A percentile compares a stretch with the other conserved stretches of the same genome.
These are phyloP conservation scores for Dittrichia graveolens DNA, from an alignment of 129 eudicot genomes.

Conservation along the genomic window DNA sequence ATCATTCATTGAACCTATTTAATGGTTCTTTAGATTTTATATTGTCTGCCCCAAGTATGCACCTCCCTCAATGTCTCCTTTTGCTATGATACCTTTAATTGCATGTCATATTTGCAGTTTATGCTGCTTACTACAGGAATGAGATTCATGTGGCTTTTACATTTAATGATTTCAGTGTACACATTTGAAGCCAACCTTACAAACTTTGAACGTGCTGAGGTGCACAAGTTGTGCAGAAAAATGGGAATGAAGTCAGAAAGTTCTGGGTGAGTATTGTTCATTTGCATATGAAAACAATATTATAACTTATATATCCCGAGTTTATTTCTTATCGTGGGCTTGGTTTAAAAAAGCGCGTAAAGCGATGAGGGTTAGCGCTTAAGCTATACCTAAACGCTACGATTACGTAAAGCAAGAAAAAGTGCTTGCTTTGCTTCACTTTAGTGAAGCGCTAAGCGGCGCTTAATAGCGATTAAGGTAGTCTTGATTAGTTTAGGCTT, in stretches of 20 bases:
- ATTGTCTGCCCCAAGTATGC: background rate
- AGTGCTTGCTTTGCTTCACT: too few species aligned
- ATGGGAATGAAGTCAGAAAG: constrained; percentile 74
- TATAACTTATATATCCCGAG: background rate
- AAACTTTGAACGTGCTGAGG: constrained; percentile 62
- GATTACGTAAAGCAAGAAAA: too few species aligned
- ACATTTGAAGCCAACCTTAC: constrained; percentile 55
- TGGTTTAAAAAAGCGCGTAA: too few species aligned
- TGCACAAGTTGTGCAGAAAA: constrained; percentile 58
- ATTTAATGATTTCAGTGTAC: constrained; percentile 48
- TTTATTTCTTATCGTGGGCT: constrained; percentile 3
- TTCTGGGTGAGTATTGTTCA: constrained; percentile 59
- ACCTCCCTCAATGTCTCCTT: background rate
- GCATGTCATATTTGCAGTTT: background rate
- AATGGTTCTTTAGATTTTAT: constrained; percentile 8
- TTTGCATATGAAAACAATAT: constrained; percentile 13
- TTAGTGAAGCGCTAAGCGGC: too few species aligned
- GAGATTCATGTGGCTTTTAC: constrained; percentile 14
- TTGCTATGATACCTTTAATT: background rate
- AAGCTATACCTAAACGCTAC: too few species aligned
- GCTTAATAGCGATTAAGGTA: too few species aligned
- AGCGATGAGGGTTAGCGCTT: too few species aligned
- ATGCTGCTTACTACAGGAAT: constrained; percentile 1
- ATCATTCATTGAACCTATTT: background rate
- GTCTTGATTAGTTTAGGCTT: too few species aligned